Evolutionary conservation across 2,329 filamentous ascomycete species (phyloP), one percentile per base, ranked within the genome.

Genomic region (Paracoccidioides brasiliensis): DNA sequence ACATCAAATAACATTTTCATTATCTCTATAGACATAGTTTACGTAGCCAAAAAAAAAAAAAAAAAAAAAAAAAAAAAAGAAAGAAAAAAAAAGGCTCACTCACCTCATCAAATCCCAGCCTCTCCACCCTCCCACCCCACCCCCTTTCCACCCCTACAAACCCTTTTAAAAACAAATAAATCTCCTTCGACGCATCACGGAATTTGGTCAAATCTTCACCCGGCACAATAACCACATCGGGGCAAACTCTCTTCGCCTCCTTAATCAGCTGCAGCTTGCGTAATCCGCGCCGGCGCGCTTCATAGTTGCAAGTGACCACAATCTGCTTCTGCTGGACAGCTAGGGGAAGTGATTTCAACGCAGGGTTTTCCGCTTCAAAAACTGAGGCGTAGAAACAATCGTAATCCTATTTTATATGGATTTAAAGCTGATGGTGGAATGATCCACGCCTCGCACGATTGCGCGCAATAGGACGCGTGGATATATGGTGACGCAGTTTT

Each of bases 311-410:
- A 4, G 90, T 95, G 28, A 90, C 88, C 43, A 93, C 78, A 55
- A 96, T 95, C 67, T 90, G 88, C 72, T 96, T 96, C 71, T 96
- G 90, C 70, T 90, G 87, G 57, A 95, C 83, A 40, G 89, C 90
- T 38, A 97, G 75, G 5, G 90, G 88, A 15, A 86, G 72, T 1
- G 78, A 76, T 66, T 82, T 88, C 56, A 96, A 75, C 2, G 78
- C 74, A 0, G 90, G 88, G 61, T 86, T 83, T 66, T 86, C 85
- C 60, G 85, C 84, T 72, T 96, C 90, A 62, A 93, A 85, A 7
- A 93, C 90, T 52, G 89, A 88, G 28, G 90, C 90, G 69, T 97
- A 97, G 76, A 97, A 97, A 74, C 88, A 95, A 74, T 76, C 74
- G 64, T 76, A 76, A 61, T 76, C 74, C 72, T 74, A 54, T 22